Evolutionary conservation across 1,139 yeast genomes (phyloP).

Genomic region (Candida tetrigidarum): DNA sequence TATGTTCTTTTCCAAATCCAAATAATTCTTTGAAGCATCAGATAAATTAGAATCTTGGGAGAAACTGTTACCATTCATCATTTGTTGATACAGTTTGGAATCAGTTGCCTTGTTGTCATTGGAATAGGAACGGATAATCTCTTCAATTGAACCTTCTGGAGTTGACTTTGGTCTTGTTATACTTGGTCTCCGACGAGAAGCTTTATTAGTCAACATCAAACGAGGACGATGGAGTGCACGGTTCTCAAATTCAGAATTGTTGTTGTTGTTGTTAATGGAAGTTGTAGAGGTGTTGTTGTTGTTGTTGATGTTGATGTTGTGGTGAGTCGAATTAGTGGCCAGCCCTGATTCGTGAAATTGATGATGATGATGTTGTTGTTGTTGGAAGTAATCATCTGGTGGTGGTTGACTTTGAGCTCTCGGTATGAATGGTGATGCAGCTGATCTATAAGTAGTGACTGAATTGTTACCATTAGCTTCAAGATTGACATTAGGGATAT

Average conservation of each 20-base stretch:
- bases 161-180: slow-evolving; percentile 17
- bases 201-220: slow-evolving; percentile 49
- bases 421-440: slow-evolving; percentile 12
- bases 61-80: slow-evolving; percentile 32
- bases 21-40: slow-evolving; percentile 15
- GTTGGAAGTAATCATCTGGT: slow-evolving; percentile 11
- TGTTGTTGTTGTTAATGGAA: slow-evolving; percentile 1
- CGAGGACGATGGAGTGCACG: slow-evolving; percentile 37
- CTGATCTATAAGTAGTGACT: slow-evolving; percentile 13
- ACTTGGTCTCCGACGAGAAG: slow-evolving; percentile 27
- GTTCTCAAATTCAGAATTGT: slow-evolving; percentile 11
- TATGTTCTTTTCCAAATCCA: slow-evolving; percentile 44
- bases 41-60: slow-evolving; percentile 30
- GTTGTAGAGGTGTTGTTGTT: slow-evolving; percentile 10
- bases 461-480: slow-evolving; percentile 8
- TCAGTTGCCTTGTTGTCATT: slow-evolving; percentile 20
- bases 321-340: not conserved
- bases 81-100: slow-evolving; percentile 37
- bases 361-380: too few relatives aligned
- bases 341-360: slow-evolving; percentile 1
- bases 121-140: slow-evolving; percentile 36
- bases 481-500: not conserved
- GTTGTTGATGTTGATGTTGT: slow-evolving; percentile 2
- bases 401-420: slow-evolving; percentile 14
- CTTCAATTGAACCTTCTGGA: slow-evolving; percentile 36